Percentiles rank a stretch among this genome's conserved stretches.
phyloP scores from a whole-genome alignment of 2,329 filamentous ascomycete species.

The Torrubiellomyces zombiae region DNA sequence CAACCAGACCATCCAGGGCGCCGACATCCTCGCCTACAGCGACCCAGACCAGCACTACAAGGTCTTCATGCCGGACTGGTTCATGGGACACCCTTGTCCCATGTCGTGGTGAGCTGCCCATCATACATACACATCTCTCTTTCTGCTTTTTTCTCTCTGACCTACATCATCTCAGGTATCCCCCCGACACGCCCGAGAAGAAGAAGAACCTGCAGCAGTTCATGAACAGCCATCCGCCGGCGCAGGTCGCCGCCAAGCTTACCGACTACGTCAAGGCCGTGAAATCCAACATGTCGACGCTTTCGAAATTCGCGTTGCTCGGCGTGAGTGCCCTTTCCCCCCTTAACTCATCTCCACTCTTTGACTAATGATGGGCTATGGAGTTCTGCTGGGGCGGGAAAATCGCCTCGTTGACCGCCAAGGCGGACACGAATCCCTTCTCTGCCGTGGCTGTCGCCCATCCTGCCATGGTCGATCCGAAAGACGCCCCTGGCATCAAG shows the following conservation, averaged over 20 bases:
- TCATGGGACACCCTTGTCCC: conserved; percentile 52
- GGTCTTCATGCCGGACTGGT: conserved; percentile 87
- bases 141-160: background rate
- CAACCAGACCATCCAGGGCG: conserved; percentile 52
- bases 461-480: conserved; percentile 47
- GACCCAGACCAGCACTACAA: conserved; percentile 51
- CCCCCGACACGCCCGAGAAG: conserved; percentile 48
- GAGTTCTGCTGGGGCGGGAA: conserved; percentile 59
- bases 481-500: conserved; percentile 41
- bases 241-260: conserved; percentile 29
- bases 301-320: conserved; percentile 43
- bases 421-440: conserved; percentile 37
- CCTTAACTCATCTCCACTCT: background rate
- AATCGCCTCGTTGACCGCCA: conserved; percentile 35
- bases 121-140: too few species aligned
- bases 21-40: conserved; percentile 44
- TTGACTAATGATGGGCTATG: conserved; percentile 1
- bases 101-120: conserved; percentile 27
- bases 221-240: conserved; percentile 33
- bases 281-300: conserved; percentile 31
- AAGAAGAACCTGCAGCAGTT: conserved; percentile 39
- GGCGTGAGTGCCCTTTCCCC: conserved; percentile 28
- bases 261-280: conserved; percentile 39
- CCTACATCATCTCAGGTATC: too few species aligned
- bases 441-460: conserved; percentile 33